Evolutionary conservation across 2,329 filamentous ascomycete genomes (phyloP), one percentile per base, ranked within the genome.

Genomic region (Fusarium pseudoanthophilum): DNA sequence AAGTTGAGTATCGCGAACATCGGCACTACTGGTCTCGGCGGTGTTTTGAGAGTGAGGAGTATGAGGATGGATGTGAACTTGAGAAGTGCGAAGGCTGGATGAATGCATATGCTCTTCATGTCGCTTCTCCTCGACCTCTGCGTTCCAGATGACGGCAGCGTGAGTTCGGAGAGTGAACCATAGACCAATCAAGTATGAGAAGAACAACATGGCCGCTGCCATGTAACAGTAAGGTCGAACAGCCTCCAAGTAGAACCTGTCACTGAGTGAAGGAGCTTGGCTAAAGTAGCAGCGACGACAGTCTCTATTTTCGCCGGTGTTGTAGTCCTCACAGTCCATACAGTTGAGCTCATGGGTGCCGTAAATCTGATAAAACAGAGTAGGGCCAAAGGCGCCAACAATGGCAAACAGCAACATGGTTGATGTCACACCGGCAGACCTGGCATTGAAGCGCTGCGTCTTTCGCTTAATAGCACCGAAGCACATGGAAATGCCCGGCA

Each of bases 371-470:
- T 98, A 99, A 84, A 99, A 99, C 20, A 99, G 85, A 0, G 96
- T 99, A 6, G 96, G 96, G 1, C 95, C 93, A 82, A 99, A 99
- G 14, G 95, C 94, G 70, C 93, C 95, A 76, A 99, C 96, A 43
- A 97, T 93, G 30, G 96, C 95, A 80, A 99, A 99, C 15, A 99
- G 87, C 64, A 99, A 85, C 96, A 99, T 99, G 0, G 96, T 99
- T 5, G 95, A 98, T 2, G 95, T 98, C 39, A 98, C 96, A 80
- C 96, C 95, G 36, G 96, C 96, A 39, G 95, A 98, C 79, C 92
- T 94, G 72, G 96, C 95, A 80, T 99, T 99, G 88, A 99, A 99
- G 46, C 96, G 92, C 81, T 99, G 96, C 2, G 96, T 99, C 85
- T 99, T 99, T 77, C 97, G 92, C 85, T 97, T 97, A 79, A 99